Evolutionary conservation across 345 rosid genomes (phyloP), one percentile per base, ranked within the genome.

Genomic region (Citrus maxima): DNA sequence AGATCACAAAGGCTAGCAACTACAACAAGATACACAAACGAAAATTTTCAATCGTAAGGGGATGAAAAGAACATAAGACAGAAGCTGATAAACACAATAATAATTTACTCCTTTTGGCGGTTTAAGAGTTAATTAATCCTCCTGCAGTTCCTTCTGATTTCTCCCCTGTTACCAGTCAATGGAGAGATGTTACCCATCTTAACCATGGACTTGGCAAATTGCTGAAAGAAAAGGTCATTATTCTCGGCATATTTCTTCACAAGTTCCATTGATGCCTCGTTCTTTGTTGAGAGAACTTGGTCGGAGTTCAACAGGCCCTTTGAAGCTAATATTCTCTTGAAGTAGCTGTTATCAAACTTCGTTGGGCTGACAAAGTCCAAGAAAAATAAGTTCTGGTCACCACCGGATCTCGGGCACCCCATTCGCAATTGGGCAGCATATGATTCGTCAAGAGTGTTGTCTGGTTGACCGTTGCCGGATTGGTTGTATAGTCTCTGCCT

Each of bases 131-230:
- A 28, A 95, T 78, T 95, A 28, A 95, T 78, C 85, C 83, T 89
- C 88, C 98, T 87, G 89, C 99, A 95, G 42, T 81, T 72, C 85
- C 87, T 88, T 77, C 98, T 90, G 79, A 95, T 87, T 85, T 95
- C 95, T n/a, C 97, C 97, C 78, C 49, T 93, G 0, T 81, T 82
- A 34, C 98, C 96, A 0, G 95, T 95, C 86, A 93, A 55, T 16
- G 99, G 99, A 74, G 99, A 84, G 75, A 95, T 88, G 73, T 88
- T 91, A 51, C 96, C 96, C 99, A 95, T 93, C 87, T 86, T 93
- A 73, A 95, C 75, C 94, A 95, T 95, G 6, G 99, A 93, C 83
- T 87, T 83, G 30, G 92, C 93, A 75, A 93, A 95, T 69, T 95
- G 98, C 85, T 86, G 32, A 19, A 93, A 88, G 88, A 95, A 93